Percentiles rank a stretch among this genome's conserved stretches.
These are phyloP conservation scores for Fusarium beomiforme DNA, from an alignment of 2,329 filamentous ascomycete genomes.

Conservation along the genomic window DNA sequence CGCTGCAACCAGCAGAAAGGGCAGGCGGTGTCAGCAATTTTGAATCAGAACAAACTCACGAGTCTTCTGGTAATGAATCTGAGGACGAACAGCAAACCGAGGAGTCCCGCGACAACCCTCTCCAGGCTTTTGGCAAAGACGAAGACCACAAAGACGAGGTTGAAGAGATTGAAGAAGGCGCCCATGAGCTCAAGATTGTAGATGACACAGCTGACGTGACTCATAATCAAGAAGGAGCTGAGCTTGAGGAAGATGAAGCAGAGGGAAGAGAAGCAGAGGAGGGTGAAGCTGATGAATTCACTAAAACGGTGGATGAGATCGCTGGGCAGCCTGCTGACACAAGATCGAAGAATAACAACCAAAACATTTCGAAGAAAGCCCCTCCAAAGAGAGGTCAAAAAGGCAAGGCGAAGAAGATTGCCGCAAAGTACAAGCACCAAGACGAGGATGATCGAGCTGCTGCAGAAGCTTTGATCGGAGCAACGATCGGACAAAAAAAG, in stretches of 20 bases:
- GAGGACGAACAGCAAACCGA: constrained; percentile 47
- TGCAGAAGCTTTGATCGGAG: constrained; percentile 88
- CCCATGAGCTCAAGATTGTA: constrained; percentile 39
- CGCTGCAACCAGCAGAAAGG: constrained; percentile 42
- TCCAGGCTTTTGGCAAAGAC: constrained; percentile 44
- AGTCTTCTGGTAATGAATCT: constrained; percentile 45
- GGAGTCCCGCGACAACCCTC: constrained; percentile 50
- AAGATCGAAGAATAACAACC: constrained; percentile 15
- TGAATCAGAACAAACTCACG: constrained; percentile 44
- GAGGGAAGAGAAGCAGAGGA: constrained; percentile 35
- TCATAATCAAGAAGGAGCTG: constrained; percentile 48
- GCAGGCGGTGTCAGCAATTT: constrained; percentile 32
- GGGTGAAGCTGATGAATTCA: constrained; percentile 41
- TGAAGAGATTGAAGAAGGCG: constrained; percentile 39
- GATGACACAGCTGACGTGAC: constrained; percentile 38
- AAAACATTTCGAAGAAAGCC: constrained; percentile 52
- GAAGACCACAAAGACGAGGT: constrained; percentile 42
- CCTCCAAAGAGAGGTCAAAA: constrained; percentile 76
- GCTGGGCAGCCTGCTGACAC: constrained; percentile 17
- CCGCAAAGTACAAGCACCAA: constrained; percentile 90
- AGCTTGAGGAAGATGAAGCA: constrained; percentile 34
- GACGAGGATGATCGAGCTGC: constrained; percentile 91
- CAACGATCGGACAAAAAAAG: constrained; percentile 72
- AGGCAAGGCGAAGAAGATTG: constrained; percentile 86
- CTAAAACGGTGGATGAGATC: constrained; percentile 22